These are phyloP conservation scores for Triadica sebifera DNA, from an alignment of 345 rosid species.

Conservation along the genomic window DNA sequence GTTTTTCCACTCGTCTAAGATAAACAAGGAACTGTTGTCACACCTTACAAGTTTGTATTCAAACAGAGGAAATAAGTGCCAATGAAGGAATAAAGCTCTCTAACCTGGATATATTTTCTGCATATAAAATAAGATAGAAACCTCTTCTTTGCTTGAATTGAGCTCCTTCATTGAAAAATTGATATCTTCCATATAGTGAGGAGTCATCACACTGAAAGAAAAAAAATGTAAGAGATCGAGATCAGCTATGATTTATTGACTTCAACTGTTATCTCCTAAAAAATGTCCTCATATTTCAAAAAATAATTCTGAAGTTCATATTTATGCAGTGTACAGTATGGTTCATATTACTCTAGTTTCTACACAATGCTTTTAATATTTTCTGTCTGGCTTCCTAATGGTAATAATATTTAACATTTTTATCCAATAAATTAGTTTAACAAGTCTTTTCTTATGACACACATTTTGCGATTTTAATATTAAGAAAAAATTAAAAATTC, in stretches of 20 bases:
- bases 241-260: constrained; percentile 16
- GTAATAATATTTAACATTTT: neutral
- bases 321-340: too few species aligned
- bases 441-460: neutral
- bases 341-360: neutral
- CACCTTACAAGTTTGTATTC: constrained; percentile 7
- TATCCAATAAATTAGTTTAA: neutral
- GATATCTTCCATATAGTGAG: constrained; percentile 83
- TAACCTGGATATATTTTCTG: constrained; percentile 81
- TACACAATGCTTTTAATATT: neutral
- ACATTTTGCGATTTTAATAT: neutral
- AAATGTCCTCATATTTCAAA: neutral
- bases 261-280: neutral
- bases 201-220: constrained; percentile 75
- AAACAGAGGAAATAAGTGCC: neutral
- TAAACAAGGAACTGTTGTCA: constrained; percentile 11
- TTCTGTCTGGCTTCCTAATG: neutral
- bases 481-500: neutral
- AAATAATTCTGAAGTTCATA: neutral
- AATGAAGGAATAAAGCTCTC: constrained; percentile 1
- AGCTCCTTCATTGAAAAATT: constrained; percentile 72
- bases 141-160: constrained; percentile 60
- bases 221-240: constrained; percentile 23
- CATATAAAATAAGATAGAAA: constrained; percentile 85
- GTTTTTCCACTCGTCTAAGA: constrained; percentile 88